Conservation (phyloP, 495 filamentous ascomycete species). For the Trypethelium eluteriae region DNA sequence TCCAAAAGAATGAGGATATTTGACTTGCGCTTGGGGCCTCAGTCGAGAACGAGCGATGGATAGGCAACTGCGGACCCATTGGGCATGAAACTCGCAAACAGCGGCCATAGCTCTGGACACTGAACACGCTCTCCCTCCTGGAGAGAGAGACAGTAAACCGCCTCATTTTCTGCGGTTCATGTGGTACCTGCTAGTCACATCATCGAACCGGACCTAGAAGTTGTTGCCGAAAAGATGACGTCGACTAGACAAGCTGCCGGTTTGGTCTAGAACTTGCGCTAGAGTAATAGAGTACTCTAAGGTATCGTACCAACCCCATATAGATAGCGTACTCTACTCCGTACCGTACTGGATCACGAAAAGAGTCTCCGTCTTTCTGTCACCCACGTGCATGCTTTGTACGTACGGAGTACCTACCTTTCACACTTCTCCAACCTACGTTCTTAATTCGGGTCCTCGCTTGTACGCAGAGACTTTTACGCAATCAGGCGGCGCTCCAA, state of each 20-base stretch:
- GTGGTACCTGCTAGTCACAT: background rate
- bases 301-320: background rate
- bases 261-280: no score
- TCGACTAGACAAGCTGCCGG: background rate
- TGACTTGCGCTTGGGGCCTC: background rate
- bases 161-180: no score
- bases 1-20: background rate
- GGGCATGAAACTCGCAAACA: background rate
- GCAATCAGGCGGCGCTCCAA: no score
- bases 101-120: background rate
- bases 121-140: background rate
- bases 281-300: no score
- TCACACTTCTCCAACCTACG: no score
- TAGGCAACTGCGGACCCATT: background rate
- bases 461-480: no score
- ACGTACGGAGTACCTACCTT: no score
- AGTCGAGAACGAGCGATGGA: background rate
- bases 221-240: background rate
- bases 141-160: background rate
- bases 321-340: background rate
- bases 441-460: no score
- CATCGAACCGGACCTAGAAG: background rate
- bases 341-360: no score
- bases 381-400: no score
- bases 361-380: no score